Evolutionary conservation across 1,139 yeast genomes (phyloP), one percentile per base, ranked within the genome.

Genomic region (Suhomyces anneliseae): DNA sequence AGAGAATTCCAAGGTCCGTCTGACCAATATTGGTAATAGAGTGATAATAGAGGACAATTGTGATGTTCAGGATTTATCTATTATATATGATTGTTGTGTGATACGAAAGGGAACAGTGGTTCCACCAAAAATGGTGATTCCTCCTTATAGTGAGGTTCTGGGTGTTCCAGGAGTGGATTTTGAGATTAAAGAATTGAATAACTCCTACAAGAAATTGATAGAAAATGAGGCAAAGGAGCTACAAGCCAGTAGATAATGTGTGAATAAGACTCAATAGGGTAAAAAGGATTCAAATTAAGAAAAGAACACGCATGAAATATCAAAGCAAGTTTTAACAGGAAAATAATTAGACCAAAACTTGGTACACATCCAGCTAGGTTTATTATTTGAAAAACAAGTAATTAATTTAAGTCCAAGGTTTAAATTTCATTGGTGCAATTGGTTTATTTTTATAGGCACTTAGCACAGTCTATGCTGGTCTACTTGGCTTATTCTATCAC

Each of bases 21-120:
- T 76, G 64, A 79, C 78, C 2, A 70, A 66, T 39, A 74, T 87
- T 11, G 93, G 92, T 0, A 74, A 70, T 50, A 62, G 87, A 44
- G 87, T 86, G 31, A 53, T 69, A 8, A 68, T 87, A 6, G 90
- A 78, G 27, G 53, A 57, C 0, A 53, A 68, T 36, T 76, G 80
- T 49, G 42, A 48, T 0, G 52, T 79, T 26, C 70, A 79, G 8
- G 69, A 72, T 49, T 66, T 74, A 44, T 68, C 78, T 6, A 73
- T 82, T n/a, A 66, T 87, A 32, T 80, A 82, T 53, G 90, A 85
- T 55, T 82, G 88, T 54, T 84, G 83, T 36, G 59, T 80, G 9
- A 68, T 87, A 2, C 73, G 74, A 14, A 68, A 70, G 34, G 74
- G 74, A 15, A 68, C 85, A 0, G 65, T 62, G 6, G 60, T 87